These are phyloP conservation scores for Acanthamoeba lenticulata DNA, from an alignment of 208 protist species.

Conservation along the genomic window DNA sequence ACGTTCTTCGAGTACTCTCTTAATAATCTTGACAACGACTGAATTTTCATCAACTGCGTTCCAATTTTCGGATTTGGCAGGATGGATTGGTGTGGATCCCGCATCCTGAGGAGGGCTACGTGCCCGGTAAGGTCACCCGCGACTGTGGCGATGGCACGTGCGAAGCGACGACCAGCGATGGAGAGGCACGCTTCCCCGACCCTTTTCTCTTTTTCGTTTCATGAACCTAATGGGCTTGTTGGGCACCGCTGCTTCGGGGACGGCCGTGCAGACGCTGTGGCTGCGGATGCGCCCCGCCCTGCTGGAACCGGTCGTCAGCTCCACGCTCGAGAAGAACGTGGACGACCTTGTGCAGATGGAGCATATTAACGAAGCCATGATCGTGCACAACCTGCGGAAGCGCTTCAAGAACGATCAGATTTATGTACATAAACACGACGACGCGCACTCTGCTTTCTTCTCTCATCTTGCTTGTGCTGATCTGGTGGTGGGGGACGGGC, in stretches of 20 bases:
- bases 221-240: neutral
- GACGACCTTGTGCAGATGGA: constrained; percentile 83
- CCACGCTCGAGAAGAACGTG: neutral
- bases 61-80: neutral
- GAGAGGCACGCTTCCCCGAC: constrained; percentile 30
- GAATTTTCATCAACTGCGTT: too few relatives aligned
- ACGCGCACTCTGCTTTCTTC: neutral
- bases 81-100: constrained; percentile 77
- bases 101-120: constrained; percentile 69
- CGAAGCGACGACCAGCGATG: neutral
- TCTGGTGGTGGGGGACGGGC: too few relatives aligned
- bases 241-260: too few relatives aligned
- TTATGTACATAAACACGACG: constrained; percentile 70
- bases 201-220: neutral
- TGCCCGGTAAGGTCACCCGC: constrained; percentile 64
- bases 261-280: neutral
- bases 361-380: constrained; percentile 84
- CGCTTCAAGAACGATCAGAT: constrained; percentile 77
- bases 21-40: too few relatives aligned
- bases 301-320: constrained; percentile 62
- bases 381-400: constrained; percentile 82
- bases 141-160: neutral
- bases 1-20: neutral
- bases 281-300: constrained; percentile 64
- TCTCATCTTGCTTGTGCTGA: too few relatives aligned